These are phyloP conservation scores for Chlamydomonas reinhardtii DNA, from an alignment of 163 green algal species.

Conservation along the genomic window DNA sequence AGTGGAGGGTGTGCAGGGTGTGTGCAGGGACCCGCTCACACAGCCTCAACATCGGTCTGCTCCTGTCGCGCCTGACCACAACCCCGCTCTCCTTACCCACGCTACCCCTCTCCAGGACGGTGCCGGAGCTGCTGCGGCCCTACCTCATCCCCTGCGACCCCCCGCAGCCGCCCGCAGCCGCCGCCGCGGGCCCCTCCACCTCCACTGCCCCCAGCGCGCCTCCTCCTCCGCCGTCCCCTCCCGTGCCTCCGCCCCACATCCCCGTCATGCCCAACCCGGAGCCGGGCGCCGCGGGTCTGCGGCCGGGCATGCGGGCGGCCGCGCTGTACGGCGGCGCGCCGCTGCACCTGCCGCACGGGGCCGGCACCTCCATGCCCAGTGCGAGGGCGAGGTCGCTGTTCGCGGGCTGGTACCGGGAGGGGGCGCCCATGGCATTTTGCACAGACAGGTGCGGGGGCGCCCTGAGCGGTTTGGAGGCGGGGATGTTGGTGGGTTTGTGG, in stretches of 20 bases:
- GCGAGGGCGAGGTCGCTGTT: not conserved
- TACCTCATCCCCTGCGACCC: slow-evolving; percentile 21
- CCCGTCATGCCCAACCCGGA: not conserved
- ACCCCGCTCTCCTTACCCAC: not conserved
- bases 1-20: not conserved
- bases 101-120: not conserved
- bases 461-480: no score
- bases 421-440: not conserved
- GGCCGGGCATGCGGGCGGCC: not conserved
- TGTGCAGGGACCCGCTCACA: no score
- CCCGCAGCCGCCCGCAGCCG: not conserved
- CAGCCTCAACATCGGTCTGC: no score
- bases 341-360: not conserved
- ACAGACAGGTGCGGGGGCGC: not conserved
- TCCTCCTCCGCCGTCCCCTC: not conserved
- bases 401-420: slow-evolving; percentile 20
- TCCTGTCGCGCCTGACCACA: no score
- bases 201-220: not conserved
- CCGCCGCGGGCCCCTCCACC: slow-evolving; percentile 12
- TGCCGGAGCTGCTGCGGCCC: not conserved
- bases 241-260: slow-evolving; percentile 12
- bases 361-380: not conserved
- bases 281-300: not conserved
- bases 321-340: not conserved
- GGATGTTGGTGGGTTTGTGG: not conserved